Conservation (phyloP, 768 basidiomycete species). For the Russula abietina region DNA sequence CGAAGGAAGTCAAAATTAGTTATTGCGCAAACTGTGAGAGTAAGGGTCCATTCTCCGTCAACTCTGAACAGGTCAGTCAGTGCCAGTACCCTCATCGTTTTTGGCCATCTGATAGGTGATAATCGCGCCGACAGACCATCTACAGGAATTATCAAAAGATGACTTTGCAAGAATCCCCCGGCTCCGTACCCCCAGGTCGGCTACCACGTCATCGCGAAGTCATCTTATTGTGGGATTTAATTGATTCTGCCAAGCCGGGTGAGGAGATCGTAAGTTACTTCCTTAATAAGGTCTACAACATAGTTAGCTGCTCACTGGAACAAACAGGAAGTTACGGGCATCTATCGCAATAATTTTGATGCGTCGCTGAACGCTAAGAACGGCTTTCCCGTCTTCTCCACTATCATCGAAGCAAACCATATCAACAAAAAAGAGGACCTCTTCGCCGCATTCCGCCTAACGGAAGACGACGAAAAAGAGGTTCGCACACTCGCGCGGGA, state of each 20-base stretch:
- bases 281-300: background rate
- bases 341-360: conserved; percentile 98
- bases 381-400: conserved; percentile 98
- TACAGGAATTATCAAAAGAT: conserved; percentile 99
- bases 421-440: conserved; percentile 99
- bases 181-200: conserved; percentile 95
- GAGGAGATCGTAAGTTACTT: conserved; percentile 78
- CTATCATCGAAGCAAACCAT: conserved; percentile 96
- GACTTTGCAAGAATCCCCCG: conserved; percentile 97
- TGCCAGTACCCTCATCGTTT: background rate
- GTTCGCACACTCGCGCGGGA: conserved; percentile 85
- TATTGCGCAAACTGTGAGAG: conserved; percentile 93
- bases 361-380: conserved; percentile 97
- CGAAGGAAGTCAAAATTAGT: conserved; percentile 87
- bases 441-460: conserved; percentile 95
- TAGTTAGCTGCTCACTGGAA: conserved; percentile 14
- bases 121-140: conserved; percentile 57
- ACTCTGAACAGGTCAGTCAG: conserved; percentile 80
- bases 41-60: conserved; percentile 92
- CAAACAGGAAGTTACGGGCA: conserved; percentile 87
- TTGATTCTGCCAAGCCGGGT: conserved; percentile 96
- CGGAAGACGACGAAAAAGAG: conserved; percentile 93
- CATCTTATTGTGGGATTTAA: conserved; percentile 94
- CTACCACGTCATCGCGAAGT: conserved; percentile 96
- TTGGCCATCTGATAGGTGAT: background rate